Conservation (phyloP, 805 yeast species). For the Candida ovalis region DNA sequence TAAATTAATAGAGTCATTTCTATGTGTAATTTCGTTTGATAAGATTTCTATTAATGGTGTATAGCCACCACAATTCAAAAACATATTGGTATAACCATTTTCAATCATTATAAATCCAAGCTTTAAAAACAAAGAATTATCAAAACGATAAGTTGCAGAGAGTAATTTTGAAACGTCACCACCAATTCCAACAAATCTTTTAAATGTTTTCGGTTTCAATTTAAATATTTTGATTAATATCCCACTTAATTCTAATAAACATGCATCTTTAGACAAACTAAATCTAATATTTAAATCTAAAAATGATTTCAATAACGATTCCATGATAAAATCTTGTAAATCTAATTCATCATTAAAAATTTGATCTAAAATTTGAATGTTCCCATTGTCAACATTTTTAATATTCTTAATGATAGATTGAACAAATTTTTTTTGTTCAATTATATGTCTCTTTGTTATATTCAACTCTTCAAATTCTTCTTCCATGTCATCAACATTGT, state of each 20-base stretch:
- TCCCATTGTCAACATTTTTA: not conserved
- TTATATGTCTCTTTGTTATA: not conserved
- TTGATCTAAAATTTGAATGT: not conserved
- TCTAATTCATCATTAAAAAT: not conserved
- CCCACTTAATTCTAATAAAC: not conserved
- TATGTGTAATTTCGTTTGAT: not conserved
- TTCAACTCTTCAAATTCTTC: constrained; percentile 5
- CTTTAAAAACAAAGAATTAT: not conserved
- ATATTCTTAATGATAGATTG: not conserved
- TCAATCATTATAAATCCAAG: not conserved
- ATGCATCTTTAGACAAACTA: not conserved
- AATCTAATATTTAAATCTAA: not conserved
- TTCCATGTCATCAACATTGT: constrained; percentile 1
- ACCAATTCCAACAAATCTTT: not conserved
- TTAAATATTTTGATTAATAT: not conserved
- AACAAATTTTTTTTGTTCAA: not conserved
- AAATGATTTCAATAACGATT: not conserved
- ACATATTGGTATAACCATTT: not conserved
- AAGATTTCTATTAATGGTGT: not conserved
- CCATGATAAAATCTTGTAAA: not conserved
- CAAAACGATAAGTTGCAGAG: not conserved
- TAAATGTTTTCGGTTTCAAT: not conserved
- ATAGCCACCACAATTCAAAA: not conserved
- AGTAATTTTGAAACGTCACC: not conserved
- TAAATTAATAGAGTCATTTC: not conserved